Conservation (phyloP, 2,329 filamentous ascomycete genomes). For the Beauveria brongniartii region DNA sequence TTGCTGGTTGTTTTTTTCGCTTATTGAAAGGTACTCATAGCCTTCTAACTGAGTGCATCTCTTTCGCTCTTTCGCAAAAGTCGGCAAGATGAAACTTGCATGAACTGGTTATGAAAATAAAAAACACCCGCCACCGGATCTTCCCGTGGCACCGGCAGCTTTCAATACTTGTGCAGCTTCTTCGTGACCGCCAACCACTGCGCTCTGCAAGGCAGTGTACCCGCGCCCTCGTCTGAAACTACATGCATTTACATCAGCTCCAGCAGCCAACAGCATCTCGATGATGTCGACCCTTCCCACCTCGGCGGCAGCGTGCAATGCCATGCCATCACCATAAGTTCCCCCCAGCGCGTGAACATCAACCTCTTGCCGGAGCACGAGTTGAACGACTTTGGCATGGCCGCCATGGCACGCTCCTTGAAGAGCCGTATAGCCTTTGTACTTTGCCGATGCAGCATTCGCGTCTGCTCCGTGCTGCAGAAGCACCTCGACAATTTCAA, state of each 20-base stretch:
- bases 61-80: too few species aligned
- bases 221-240: too few species aligned
- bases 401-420: constrained; percentile 26
- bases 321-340: constrained; percentile 14
- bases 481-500: constrained; percentile 12
- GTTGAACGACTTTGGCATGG: constrained; percentile 22
- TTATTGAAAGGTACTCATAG: too few species aligned
- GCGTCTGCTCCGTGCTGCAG: constrained; percentile 14
- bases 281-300: constrained; percentile 12
- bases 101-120: neutral
- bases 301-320: constrained; percentile 15
- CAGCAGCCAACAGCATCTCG: neutral
- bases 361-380: constrained; percentile 16
- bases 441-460: constrained; percentile 13
- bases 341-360: constrained; percentile 19
- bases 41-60: too few species aligned
- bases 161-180: too few species aligned
- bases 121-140: too few species aligned
- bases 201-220: too few species aligned
- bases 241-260: too few species aligned
- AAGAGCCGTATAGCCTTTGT: constrained; percentile 23
- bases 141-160: too few species aligned
- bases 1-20: too few species aligned
- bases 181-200: too few species aligned
- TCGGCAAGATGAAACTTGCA: neutral